Conservation (phyloP, 148 eudicot species). For the Cornus controversa region DNA sequence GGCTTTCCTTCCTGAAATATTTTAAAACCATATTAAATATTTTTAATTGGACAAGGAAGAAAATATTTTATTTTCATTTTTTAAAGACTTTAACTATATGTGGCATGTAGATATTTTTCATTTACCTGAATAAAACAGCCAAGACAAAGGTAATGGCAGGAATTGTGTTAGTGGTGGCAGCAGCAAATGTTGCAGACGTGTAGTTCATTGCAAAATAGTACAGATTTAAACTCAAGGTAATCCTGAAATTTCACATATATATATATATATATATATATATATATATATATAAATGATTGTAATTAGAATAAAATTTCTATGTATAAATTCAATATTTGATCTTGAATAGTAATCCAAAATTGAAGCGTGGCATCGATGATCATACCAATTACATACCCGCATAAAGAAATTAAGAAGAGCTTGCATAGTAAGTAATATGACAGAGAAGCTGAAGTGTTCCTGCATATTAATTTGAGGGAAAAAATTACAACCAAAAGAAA, state of each 20-base stretch:
- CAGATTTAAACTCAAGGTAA: slow-evolving; percentile 26
- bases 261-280: no score
- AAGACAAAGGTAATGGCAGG: slow-evolving; percentile 32
- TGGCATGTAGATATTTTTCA: not conserved
- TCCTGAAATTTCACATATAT: slow-evolving; percentile 15
- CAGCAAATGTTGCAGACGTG: slow-evolving; percentile 37
- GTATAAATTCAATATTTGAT: not conserved
- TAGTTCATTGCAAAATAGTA: slow-evolving; percentile 19
- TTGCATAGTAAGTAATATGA: slow-evolving; percentile 27
- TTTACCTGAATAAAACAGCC: slow-evolving; percentile 26
- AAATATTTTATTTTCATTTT: not conserved
- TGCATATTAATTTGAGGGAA: slow-evolving; percentile 9
- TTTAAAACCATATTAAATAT: not conserved
- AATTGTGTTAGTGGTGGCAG: slow-evolving; percentile 28
- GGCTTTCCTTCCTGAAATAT: slow-evolving; percentile 25
- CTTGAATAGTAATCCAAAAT: not conserved
- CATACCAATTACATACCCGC: not conserved
- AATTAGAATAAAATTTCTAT: no score
- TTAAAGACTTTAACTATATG: not conserved
- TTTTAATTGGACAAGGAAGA: not conserved
- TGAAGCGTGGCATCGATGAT: not conserved
- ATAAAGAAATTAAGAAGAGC: slow-evolving; percentile 35
- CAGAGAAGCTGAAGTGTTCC: slow-evolving; percentile 30
- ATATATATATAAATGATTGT: no score
- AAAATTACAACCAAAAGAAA: not conserved